Percentiles rank a stretch among this genome's conserved stretches.
These are phyloP conservation scores for Sphagnurus paluster DNA, from an alignment of 1,284 basidiomycete species.

Conservation along the genomic window DNA sequence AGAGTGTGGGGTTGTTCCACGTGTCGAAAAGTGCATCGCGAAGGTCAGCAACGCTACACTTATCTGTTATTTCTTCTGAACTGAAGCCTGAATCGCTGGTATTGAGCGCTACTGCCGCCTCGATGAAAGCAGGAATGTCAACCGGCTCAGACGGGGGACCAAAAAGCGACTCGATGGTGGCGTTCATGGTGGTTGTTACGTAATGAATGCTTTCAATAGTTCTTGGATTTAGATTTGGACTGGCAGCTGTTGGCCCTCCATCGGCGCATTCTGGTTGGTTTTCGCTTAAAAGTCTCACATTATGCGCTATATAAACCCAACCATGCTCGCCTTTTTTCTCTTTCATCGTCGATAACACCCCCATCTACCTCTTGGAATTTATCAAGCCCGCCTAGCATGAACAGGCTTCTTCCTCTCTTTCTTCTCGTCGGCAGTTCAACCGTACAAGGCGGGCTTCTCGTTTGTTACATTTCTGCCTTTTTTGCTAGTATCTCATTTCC, in stretches of 20 bases:
- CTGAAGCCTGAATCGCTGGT: not conserved
- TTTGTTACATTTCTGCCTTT: conserved; percentile 1
- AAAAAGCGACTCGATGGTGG: conserved; percentile 45
- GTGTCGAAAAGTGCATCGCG: conserved; percentile 43
- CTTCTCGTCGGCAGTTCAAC: conserved; percentile 6
- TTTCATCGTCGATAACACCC: too few relatives aligned
- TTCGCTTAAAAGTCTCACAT: conserved; percentile 11
- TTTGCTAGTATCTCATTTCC: not conserved
- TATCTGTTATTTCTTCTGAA: conserved; percentile 1
- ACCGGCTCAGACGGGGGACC: conserved; percentile 57
- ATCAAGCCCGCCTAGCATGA: conserved; percentile 10
- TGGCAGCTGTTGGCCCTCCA: not conserved
- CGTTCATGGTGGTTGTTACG: conserved; percentile 20
- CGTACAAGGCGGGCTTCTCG: conserved; percentile 6
- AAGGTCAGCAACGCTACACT: conserved; percentile 55
- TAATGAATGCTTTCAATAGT: conserved; percentile 8
- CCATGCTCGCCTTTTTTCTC: not conserved
- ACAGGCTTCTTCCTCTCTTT: conserved; percentile 13
- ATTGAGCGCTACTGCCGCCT: conserved; percentile 20
- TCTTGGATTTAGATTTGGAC: conserved; percentile 12
- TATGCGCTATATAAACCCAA: conserved; percentile 9
- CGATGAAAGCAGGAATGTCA: conserved; percentile 43
- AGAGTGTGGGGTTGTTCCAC: conserved; percentile 57
- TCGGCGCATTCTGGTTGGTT: not conserved
- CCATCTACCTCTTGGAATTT: too few relatives aligned